A percentile compares a stretch with the other conserved stretches of the same genome.
phyloP scores from a whole-genome alignment of 257 asterid species.

The Salvia hispanica region DNA sequence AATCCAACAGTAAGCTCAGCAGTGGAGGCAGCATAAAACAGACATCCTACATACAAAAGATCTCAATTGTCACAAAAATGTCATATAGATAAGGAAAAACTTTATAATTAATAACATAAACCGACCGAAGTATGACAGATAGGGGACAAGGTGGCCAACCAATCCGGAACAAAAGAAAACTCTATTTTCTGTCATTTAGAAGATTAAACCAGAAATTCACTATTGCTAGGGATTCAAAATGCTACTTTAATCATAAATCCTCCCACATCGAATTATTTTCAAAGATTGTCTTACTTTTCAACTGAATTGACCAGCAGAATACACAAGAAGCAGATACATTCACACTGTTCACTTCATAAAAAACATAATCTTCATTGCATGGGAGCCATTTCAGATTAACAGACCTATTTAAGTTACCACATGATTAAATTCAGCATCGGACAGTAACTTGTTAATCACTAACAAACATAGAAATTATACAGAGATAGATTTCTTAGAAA shows the following conservation, averaged over 20 bases:
- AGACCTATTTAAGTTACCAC: slow-evolving; percentile 6
- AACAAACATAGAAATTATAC: slow-evolving; percentile 3
- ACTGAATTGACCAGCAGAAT: slow-evolving; percentile 6
- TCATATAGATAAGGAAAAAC: neutral
- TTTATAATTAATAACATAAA: neutral
- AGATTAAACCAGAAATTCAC: neutral
- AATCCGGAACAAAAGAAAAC: slow-evolving; percentile 10
- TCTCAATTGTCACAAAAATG: slow-evolving; percentile 37
- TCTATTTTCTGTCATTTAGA: neutral
- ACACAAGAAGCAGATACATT: slow-evolving; percentile 15
- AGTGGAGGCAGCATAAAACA: slow-evolving; percentile 97
- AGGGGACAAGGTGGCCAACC: neutral
- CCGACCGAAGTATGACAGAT: neutral
- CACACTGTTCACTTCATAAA: neutral
- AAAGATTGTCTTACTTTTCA: neutral
- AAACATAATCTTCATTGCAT: slow-evolving; percentile 6
- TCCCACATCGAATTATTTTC: neutral
- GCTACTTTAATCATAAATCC: neutral
- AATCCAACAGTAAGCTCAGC: slow-evolving; percentile 88
- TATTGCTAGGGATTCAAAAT: slow-evolving; percentile 1
- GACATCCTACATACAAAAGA: slow-evolving; percentile 70
- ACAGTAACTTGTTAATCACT: slow-evolving; percentile 20
- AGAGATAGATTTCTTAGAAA: neutral
- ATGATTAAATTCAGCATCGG: slow-evolving; percentile 13
- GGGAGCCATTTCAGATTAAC: slow-evolving; percentile 11